These are phyloP conservation scores for Starmerella apis DNA, from an alignment of 805 yeast species.

Conservation along the genomic window DNA sequence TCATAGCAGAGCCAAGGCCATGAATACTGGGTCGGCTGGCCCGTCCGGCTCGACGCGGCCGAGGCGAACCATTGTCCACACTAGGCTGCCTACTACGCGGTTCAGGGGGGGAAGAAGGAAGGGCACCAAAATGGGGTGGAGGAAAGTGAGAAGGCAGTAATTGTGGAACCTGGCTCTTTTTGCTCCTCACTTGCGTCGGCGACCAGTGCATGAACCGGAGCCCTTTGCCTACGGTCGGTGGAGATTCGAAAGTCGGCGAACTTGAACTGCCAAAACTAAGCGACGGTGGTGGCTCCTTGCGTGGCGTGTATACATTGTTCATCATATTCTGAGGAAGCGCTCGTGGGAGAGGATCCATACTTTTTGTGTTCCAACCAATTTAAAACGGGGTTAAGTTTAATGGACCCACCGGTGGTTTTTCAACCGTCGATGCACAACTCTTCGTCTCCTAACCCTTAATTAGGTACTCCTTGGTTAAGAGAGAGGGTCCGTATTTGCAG, in stretches of 20 bases:
- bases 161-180: constrained; percentile 1
- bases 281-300: constrained; percentile 18
- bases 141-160: constrained; percentile 19
- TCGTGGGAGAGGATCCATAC: background rate
- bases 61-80: constrained; percentile 9
- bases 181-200: background rate
- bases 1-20: background rate
- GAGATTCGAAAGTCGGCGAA: constrained; percentile 20
- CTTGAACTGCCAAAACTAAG: constrained; percentile 22
- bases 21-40: background rate
- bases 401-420: background rate
- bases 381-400: background rate
- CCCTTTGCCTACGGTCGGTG: constrained; percentile 7
- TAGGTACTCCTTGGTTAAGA: background rate
- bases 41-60: background rate
- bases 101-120: constrained; percentile 20
- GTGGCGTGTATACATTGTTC: constrained; percentile 11
- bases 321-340: background rate
- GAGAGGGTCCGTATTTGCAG: background rate
- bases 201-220: constrained; percentile 11
- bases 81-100: background rate
- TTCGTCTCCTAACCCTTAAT: constrained; percentile 2
- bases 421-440: background rate
- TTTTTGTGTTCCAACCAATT: background rate
- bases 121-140: background rate